Conservation (phyloP, 148 eudicot genomes). For the Suaeda aralocaspica region DNA sequence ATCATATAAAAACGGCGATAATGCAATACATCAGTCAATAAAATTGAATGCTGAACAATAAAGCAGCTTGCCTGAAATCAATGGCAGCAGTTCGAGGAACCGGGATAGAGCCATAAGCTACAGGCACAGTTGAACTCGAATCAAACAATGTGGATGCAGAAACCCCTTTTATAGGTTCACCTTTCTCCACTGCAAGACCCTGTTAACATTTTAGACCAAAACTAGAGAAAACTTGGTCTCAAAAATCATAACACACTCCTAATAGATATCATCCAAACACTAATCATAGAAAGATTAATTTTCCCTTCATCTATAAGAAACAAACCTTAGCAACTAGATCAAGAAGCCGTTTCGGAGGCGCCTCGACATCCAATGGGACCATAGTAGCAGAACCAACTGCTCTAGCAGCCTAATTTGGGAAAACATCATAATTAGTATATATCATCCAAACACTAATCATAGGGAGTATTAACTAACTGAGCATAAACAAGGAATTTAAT, state of each 20-base stretch:
- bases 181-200: slow-evolving; percentile 96
- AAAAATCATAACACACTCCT: not conserved
- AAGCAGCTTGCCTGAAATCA: slow-evolving; percentile 61
- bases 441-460: too few relatives aligned
- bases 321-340: slow-evolving; percentile 85
- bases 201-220: slow-evolving; percentile 43
- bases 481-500: not conserved
- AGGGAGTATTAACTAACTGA: slow-evolving; percentile 3
- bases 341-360: slow-evolving; percentile 67
- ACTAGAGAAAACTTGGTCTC: not conserved
- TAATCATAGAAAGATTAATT: not conserved
- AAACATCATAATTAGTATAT: slow-evolving; percentile 3
- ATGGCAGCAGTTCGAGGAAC: slow-evolving; percentile 49
- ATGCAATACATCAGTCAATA: not conserved
- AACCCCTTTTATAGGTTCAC: slow-evolving; percentile 61
- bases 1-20: not conserved
- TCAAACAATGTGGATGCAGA: slow-evolving; percentile 49
- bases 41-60: not conserved
- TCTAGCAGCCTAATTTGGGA: slow-evolving; percentile 54
- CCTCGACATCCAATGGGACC: slow-evolving; percentile 75
- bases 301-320: not conserved
- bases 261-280: not conserved
- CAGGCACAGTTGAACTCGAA: slow-evolving; percentile 38
- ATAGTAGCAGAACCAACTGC: slow-evolving; percentile 89
- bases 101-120: slow-evolving; percentile 61